Base-by-base conservation (phyloP, 2,329 filamentous ascomycete species). In the Paraconiothyrium sp. region DNA sequence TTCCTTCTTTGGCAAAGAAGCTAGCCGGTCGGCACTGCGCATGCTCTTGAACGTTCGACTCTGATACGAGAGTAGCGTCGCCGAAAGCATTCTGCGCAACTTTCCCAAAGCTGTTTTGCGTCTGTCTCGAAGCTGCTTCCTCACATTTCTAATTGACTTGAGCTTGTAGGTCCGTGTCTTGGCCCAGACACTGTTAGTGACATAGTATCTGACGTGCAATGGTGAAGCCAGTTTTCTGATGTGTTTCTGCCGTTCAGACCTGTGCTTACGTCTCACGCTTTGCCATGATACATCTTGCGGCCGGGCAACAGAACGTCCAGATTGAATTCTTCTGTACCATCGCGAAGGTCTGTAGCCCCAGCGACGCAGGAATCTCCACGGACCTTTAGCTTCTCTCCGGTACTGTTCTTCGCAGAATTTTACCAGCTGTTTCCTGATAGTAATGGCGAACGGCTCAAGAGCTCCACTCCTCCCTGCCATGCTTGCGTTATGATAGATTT, bases 11-110 rank as follows among this genome's bases (percentile, higher is more conserved):
- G 49, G 49, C 20, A 41, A 41, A 20, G 49, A 52, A 5, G 34
- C 13, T 34, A 52, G 34, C 34, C 49, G 35, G 49, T 27, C 49
- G n/a, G n/a, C 49, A 41, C 34, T 52, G 20, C 20, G 49, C 34
- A 24, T 8, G 34, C 10, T 41, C 14, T 52, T 41, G 49, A 44
- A 9, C 20, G 51, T 54, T n/a, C 51, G 37, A 43, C 3, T 13
- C 13, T 54, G 22, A n/a, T 44, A 35, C 11, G 52, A 46, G 16
- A 55, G 37, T 16, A 55, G 30, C 24, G 39, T 55, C n/a, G 37
- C 22, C 16, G 51, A 30, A n/a, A 54, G 37, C 1, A 44, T 2
- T 24, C 39, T 54, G 27, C 51, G 37, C 39, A 34, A 1, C 10
- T 54, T 43, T 7, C 24, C 24, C 27, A 47, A 37, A 35, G 27